Conservation (phyloP, 2,329 filamentous ascomycete genomes). For the Aureobasidium sp. region DNA sequence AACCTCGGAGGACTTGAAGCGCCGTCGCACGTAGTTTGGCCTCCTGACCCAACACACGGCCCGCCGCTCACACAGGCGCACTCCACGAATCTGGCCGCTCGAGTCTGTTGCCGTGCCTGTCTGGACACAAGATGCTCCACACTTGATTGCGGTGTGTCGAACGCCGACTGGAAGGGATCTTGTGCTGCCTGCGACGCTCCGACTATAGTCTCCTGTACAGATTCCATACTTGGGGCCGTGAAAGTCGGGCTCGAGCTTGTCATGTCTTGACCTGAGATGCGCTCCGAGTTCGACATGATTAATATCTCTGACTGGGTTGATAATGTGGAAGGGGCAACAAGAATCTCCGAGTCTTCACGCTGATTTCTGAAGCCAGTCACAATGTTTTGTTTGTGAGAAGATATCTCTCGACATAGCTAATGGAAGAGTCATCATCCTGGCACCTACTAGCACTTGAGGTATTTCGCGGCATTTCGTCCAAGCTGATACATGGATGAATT, state of each 20-base stretch:
- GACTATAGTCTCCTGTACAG: not conserved
- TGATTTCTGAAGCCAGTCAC: not conserved
- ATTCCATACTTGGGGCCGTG: not conserved
- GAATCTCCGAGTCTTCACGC: not conserved
- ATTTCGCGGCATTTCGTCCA: not conserved
- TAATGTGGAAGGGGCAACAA: not conserved
- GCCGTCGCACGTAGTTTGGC: not conserved
- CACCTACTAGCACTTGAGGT: not conserved
- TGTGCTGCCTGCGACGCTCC: not conserved
- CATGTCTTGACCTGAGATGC: not conserved
- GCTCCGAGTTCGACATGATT: not conserved
- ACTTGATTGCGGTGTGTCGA: conserved; percentile 2
- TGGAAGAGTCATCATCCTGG: not conserved
- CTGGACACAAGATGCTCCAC: not conserved
- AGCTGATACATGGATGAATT: not conserved
- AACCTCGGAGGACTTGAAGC: too few species aligned
- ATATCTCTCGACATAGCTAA: not conserved
- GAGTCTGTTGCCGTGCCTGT: not conserved
- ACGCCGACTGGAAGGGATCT: not conserved
- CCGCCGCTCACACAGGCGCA: not conserved
- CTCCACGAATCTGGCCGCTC: not conserved
- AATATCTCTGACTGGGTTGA: not conserved
- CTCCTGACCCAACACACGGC: not conserved
- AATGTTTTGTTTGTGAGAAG: not conserved
- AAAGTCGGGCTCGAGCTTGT: not conserved